Evolutionary conservation across 2,329 filamentous ascomycete genomes (phyloP).

Genomic region (Botrytis medusae): DNA sequence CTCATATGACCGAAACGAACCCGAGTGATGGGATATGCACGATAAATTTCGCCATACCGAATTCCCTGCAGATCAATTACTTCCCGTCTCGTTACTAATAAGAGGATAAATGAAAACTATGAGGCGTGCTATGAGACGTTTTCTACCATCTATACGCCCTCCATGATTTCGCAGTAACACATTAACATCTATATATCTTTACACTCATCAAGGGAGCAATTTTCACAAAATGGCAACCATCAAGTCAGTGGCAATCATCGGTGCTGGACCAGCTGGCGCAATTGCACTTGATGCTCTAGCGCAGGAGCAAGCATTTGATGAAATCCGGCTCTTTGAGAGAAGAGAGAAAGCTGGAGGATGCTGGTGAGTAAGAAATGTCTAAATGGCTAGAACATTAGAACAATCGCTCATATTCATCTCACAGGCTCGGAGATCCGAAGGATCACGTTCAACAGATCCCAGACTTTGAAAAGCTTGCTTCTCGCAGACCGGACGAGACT

Average conservation of each 20-base stretch:
- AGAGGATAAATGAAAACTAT: not conserved
- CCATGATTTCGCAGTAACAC: not conserved
- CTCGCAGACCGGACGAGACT: conserved; percentile 51
- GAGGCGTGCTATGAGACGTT: not conserved
- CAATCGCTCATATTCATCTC: not conserved
- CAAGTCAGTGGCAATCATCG: conserved; percentile 57
- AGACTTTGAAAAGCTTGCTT: conserved; percentile 48
- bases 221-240: conserved; percentile 30
- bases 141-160: not conserved
- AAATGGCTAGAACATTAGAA: not conserved
- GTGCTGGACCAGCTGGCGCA: conserved; percentile 59
- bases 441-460: conserved; percentile 43
- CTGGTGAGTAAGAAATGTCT: conserved; percentile 48
- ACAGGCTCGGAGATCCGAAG: conserved; percentile 46
- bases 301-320: conserved; percentile 58
- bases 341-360: conserved; percentile 59
- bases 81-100: not conserved
- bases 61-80: not conserved
- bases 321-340: conserved; percentile 61
- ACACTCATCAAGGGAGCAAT: not conserved
- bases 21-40: conserved; percentile 12
- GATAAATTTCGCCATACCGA: conserved; percentile 1
- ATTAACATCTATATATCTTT: not conserved
- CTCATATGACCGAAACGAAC: conserved; percentile 3
- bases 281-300: conserved; percentile 60